Evolutionary conservation across 345 rosid species (phyloP).

Genomic region (Aquilaria sinensis): DNA sequence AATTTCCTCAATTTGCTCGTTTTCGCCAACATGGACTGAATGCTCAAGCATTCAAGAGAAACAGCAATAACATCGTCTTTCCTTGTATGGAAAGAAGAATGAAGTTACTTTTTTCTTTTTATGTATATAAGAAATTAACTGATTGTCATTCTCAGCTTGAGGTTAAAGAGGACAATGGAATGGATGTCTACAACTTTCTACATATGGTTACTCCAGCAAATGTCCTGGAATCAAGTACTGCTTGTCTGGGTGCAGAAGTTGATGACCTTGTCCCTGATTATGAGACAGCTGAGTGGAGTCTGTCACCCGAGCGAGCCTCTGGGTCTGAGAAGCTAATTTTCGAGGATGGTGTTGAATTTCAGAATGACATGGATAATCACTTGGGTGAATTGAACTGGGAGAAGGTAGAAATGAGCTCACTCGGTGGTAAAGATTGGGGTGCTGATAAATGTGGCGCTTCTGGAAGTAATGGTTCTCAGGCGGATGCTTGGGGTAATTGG

Average conservation of each 20-base stretch:
- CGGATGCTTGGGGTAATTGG: slow-evolving; percentile 21
- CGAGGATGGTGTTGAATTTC: slow-evolving; percentile 53
- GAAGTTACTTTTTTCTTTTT: too few species aligned
- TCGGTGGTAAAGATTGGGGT: slow-evolving; percentile 32
- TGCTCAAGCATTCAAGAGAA: background rate
- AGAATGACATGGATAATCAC: slow-evolving; percentile 24
- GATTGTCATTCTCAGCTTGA: slow-evolving; percentile 39
- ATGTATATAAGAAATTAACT: too few species aligned
- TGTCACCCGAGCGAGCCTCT: slow-evolving; percentile 62
- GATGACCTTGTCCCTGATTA: slow-evolving; percentile 47
- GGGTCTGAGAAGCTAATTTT: slow-evolving; percentile 49
- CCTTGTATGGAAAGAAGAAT: too few species aligned
- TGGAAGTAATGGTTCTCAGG: slow-evolving; percentile 6
- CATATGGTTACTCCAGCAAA: slow-evolving; percentile 49
- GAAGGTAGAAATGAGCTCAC: slow-evolving; percentile 19
- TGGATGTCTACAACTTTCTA: slow-evolving; percentile 68
- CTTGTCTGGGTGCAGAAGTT: slow-evolving; percentile 72
- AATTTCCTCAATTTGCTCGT: too few species aligned
- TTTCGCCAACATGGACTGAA: background rate
- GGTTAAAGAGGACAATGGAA: slow-evolving; percentile 30
- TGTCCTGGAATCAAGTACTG: slow-evolving; percentile 32
- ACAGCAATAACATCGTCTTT: too few species aligned
- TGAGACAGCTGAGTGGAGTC: slow-evolving; percentile 52
- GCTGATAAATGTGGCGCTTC: background rate
- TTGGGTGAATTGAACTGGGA: slow-evolving; percentile 41